Percentiles rank a stretch among this genome's conserved stretches.
phyloP scores from a whole-genome alignment of 2,329 filamentous ascomycete species.

The Colletotrichum cordylinicola region DNA sequence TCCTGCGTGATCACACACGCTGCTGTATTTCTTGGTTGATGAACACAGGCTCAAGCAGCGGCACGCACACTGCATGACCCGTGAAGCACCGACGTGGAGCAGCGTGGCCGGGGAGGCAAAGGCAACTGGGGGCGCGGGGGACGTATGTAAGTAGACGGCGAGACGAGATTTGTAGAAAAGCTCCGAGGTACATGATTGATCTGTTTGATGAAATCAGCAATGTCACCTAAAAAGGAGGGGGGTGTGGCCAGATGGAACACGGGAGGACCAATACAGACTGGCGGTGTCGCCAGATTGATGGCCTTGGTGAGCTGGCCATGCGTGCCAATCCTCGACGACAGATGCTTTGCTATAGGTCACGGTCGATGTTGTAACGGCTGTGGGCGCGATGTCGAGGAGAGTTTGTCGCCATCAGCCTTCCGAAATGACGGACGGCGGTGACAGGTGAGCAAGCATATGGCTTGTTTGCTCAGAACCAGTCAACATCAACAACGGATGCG shows the following conservation, averaged over 20 bases:
- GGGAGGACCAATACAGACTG: background rate
- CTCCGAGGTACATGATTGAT: slow-evolving; percentile 12
- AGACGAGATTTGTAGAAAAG: slow-evolving; percentile 18
- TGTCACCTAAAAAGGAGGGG: background rate
- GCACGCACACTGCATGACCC: background rate
- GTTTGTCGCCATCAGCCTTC: slow-evolving; percentile 8
- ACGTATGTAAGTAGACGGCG: background rate
- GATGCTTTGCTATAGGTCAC: background rate
- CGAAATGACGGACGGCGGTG: slow-evolving; percentile 2
- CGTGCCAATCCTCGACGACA: background rate
- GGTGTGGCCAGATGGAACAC: background rate
- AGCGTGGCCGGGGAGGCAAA: background rate
- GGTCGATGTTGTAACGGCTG: background rate
- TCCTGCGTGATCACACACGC: background rate
- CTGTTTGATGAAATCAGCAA: slow-evolving; percentile 7
- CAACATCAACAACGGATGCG: background rate
- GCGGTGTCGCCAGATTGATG: background rate
- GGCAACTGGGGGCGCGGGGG: background rate
- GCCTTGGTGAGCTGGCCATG: background rate
- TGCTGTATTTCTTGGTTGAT: background rate
- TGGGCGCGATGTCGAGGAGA: background rate
- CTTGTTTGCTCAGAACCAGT: background rate
- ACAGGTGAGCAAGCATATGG: background rate
- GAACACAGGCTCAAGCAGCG: background rate
- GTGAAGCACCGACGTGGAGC: background rate